Evolutionary conservation across 2,329 filamentous ascomycete species (phyloP).

Genomic region (Pseudocercospora eumusae): DNA sequence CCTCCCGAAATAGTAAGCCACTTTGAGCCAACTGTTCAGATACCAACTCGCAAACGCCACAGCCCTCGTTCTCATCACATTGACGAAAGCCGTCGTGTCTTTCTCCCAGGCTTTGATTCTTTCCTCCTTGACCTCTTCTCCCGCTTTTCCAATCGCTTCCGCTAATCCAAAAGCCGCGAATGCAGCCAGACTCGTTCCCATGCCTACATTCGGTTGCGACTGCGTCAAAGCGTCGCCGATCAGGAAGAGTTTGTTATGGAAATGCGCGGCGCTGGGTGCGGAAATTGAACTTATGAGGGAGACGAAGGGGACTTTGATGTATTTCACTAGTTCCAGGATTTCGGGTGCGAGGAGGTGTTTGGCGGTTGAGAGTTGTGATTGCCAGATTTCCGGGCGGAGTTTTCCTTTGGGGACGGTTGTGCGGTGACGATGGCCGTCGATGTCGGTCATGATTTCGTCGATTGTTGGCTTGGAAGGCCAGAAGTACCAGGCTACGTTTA

Average conservation of each 20-base stretch:
- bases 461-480: constrained; percentile 24
- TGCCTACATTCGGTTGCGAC: constrained; percentile 34
- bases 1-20: constrained; percentile 17
- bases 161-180: constrained; percentile 27
- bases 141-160: constrained; percentile 27
- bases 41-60: constrained; percentile 27
- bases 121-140: constrained; percentile 13
- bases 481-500: constrained; percentile 39
- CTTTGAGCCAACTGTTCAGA: constrained; percentile 17
- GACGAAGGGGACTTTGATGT: constrained; percentile 36
- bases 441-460: constrained; percentile 37
- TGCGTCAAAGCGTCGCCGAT: constrained; percentile 37
- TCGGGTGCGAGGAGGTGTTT: constrained; percentile 28
- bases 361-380: constrained; percentile 29
- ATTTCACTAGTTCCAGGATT: constrained; percentile 32
- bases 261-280: constrained; percentile 29
- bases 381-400: constrained; percentile 36
- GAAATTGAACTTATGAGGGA: constrained; percentile 33
- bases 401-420: constrained; percentile 36
- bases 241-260: constrained; percentile 35
- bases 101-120: constrained; percentile 29
- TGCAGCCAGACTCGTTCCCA: constrained; percentile 36
- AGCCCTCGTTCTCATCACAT: constrained; percentile 15
- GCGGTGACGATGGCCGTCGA: constrained; percentile 32
- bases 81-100: constrained; percentile 13